Evolutionary conservation across 2,329 filamentous ascomycete species (phyloP), one percentile per base, ranked within the genome.

Genomic region (Eurotiales sp.): DNA sequence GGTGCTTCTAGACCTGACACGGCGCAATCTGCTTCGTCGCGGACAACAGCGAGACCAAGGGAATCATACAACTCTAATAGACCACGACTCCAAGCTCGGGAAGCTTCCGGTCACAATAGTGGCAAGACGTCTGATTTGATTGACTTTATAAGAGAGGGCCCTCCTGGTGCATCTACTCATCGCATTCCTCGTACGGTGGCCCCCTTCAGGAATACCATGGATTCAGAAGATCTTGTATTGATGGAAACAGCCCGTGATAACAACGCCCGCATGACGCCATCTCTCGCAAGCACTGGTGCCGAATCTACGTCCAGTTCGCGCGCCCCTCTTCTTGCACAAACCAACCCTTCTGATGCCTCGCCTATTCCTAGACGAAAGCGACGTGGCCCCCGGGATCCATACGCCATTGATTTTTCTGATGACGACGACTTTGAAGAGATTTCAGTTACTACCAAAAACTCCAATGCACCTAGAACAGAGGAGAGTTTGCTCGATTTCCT

Each of bases 101-200:
- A 90, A 55, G 82, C 88, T 32, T 77, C 79, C 37, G 78, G 83
- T 14, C 78, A 84, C 45, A 74, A 73, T 52, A 40, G 48, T 27
- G 43, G 78, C 77, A 46, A 82, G 83, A 95, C 85, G 51, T 87
- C 88, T 11, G 93, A 96, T 55, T 74, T 99, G 52, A 96, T 96
- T 58, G 91, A 97, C 65, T 97, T 99, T 67, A 95, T 99, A 58
- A 85, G 91, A 41, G 85, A 89, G 64, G 92, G 91, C 1, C 90
- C 90, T 3, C 86, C 88, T 0, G 79, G 74, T 55, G 66, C 73
- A 40, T 77, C 78, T 22, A 80, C 81, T 56, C 87, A 84, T 53
- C 84, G 88, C 21, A 93, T 95, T 55, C 87, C 90, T 37, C 84
- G 88, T 15, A 82, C 81, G n/a, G 85, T 93, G 11, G 90, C 90